A percentile compares a stretch with the other conserved stretches of the same genome.
phyloP scores from a whole-genome alignment of 768 basidiomycete genomes.

The Chiua virens region DNA sequence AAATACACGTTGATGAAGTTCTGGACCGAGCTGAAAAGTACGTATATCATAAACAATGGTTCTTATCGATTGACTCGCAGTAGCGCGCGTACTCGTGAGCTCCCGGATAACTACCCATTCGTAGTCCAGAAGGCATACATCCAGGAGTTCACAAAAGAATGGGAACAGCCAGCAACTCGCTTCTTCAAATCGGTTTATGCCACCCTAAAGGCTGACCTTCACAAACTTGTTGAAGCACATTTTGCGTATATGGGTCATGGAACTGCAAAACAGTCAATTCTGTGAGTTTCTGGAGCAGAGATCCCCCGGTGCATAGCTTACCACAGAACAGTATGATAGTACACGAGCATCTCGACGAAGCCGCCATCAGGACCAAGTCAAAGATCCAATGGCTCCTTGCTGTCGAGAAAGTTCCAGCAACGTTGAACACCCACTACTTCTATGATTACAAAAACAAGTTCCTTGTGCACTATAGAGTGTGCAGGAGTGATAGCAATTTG shows the following conservation, averaged over 20 bases:
- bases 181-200: slow-evolving; percentile 44
- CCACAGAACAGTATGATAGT: slow-evolving; percentile 42
- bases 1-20: slow-evolving; percentile 56
- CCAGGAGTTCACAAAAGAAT: slow-evolving; percentile 40
- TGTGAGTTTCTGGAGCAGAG: too few relatives aligned
- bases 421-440: slow-evolving; percentile 53
- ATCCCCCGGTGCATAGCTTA: too few relatives aligned
- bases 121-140: slow-evolving; percentile 57
- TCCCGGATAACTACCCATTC: slow-evolving; percentile 68
- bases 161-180: slow-evolving; percentile 45
- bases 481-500: slow-evolving; percentile 10
- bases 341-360: slow-evolving; percentile 48
- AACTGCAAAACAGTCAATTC: slow-evolving; percentile 38
- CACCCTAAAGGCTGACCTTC: slow-evolving; percentile 40
- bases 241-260: slow-evolving; percentile 57
- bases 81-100: slow-evolving; percentile 70
- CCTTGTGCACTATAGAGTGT: slow-evolving; percentile 45
- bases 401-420: slow-evolving; percentile 51
- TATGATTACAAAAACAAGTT: slow-evolving; percentile 51
- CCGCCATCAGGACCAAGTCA: slow-evolving; percentile 38
- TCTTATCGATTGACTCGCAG: neutral
- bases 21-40: slow-evolving; percentile 46
- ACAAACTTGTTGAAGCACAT: slow-evolving; percentile 44
- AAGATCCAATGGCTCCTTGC: slow-evolving; percentile 49
- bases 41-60: slow-evolving; percentile 7